Base-by-base conservation (phyloP, 257 asterid species). In the Ajuga chamaepitys region DNA sequence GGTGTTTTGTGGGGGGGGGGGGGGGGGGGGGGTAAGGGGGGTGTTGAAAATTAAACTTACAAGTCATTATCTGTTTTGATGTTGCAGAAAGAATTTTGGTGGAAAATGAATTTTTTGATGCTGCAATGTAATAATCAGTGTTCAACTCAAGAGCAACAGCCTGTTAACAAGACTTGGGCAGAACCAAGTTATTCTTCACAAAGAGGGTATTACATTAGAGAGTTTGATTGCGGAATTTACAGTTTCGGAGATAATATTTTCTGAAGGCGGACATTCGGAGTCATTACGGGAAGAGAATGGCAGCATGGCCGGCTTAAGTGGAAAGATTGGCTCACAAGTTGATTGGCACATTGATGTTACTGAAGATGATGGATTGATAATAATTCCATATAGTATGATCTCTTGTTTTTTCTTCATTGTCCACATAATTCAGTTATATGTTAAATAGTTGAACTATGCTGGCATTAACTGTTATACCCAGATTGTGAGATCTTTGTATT, bases 301-400 rank as follows among this genome's bases (percentile, higher is more conserved):
- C 58, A 66, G 67, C 71, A 32, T 73, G 44, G 70, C 55, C 11
- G 80, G 47, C 42, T 58, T 83, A 24, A 73, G 67, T 72, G 88
- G 77, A 65, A 80, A 46, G 64, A 61, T 45, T 58, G 70, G 68
- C 75, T 66, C 70, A 58, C 74, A 55, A 40, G 80, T 71, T 34
- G 80, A 75, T 69, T 78, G 80, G 78, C 89, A 88, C 68, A 75
- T 72, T 12, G 95, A 94, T 70, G 95, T 88, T 75, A 63, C 73
- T 12, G 95, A 88, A 70, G 88, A 84, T 22, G 86, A 82, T 67
- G 96, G 98, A 69, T 79, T 85, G 77, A 85, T 89, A 22, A 77
- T 83, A 34, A 85, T 89, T 67, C 95, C 96, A 28, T 62, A 62
- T 71, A 77, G 97, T 94, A 86, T 25, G 80, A 10, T 65, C 74